Evolutionary conservation across 106 monocot genomes (phyloP).

Genomic region (Iris macrosiphon): DNA sequence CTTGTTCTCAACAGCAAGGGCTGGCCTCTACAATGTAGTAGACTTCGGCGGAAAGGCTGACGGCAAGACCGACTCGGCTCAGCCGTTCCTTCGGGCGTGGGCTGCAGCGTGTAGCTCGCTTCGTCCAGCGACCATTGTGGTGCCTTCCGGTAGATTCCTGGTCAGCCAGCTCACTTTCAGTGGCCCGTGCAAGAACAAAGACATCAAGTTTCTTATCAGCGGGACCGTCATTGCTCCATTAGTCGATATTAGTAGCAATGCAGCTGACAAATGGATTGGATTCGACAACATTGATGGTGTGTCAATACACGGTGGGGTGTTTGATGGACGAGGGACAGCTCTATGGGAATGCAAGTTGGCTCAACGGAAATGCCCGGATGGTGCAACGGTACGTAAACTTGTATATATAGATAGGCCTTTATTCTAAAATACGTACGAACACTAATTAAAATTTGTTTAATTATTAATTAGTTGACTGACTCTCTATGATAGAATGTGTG

Average conservation of each 20-base stretch:
- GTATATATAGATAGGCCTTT: too few species aligned
- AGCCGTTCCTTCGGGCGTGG: conserved; percentile 31
- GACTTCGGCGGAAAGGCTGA: conserved; percentile 15
- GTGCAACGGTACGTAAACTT: conserved; percentile 22
- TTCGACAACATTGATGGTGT: conserved; percentile 30
- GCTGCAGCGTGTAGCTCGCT: conserved; percentile 16
- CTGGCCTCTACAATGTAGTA: conserved; percentile 11
- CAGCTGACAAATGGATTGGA: conserved; percentile 21
- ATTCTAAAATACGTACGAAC: too few species aligned
- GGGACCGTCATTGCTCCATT: conserved; percentile 29
- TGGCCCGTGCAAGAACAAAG: conserved; percentile 41
- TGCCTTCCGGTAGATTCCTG: conserved; percentile 15
- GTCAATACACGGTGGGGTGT: conserved; percentile 30
- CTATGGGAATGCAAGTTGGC: conserved; percentile 39
- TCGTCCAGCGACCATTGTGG: conserved; percentile 10
- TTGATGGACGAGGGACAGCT: conserved; percentile 35
- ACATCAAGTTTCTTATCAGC: conserved; percentile 19
- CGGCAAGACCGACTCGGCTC: conserved; percentile 15
- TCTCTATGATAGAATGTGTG: too few species aligned
- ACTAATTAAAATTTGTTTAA: too few species aligned
- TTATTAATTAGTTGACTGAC: too few species aligned
- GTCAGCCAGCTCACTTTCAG: conserved; percentile 16
- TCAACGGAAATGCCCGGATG: conserved; percentile 16
- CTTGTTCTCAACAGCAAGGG: neutral
- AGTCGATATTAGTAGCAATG: neutral